phyloP scores from a whole-genome alignment of 208 protist genomes.

The Trypanosoma cruzi region DNA sequence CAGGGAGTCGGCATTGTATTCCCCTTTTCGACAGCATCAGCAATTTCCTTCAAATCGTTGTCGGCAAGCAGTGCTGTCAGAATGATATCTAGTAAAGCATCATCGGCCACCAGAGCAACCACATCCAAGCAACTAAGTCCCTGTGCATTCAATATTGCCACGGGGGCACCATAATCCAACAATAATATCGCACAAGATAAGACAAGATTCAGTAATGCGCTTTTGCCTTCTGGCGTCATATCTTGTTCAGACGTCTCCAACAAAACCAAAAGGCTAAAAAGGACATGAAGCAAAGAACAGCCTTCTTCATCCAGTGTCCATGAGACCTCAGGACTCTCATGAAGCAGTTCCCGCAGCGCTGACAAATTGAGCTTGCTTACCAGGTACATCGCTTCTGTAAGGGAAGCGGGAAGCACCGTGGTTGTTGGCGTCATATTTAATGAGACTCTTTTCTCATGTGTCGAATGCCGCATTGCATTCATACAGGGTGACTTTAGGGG shows the following conservation, averaged over 20 bases:
- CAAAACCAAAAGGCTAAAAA: constrained; percentile 35
- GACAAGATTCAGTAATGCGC: constrained; percentile 40
- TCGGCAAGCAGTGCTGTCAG: constrained; percentile 45
- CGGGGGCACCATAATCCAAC: constrained; percentile 47
- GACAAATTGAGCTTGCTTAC: constrained; percentile 60
- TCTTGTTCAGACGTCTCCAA: constrained; percentile 10
- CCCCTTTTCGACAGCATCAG: constrained; percentile 12
- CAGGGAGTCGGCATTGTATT: neutral
- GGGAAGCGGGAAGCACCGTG: constrained; percentile 33
- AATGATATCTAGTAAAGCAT: constrained; percentile 48
- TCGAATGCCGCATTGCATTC: neutral
- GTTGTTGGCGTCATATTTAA: neutral
- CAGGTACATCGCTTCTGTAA: constrained; percentile 61
- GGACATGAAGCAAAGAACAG: constrained; percentile 53
- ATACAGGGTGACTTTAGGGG: neutral
- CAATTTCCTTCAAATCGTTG: constrained; percentile 18
- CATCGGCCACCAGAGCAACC: constrained; percentile 31
- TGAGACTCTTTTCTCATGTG: neutral
- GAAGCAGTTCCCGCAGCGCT: constrained; percentile 46
- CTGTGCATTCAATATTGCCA: constrained; percentile 29
- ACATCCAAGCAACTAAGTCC: constrained; percentile 72
- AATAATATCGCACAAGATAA: constrained; percentile 46
- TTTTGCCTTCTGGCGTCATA: constrained; percentile 11
- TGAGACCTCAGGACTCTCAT: constrained; percentile 28
- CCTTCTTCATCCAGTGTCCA: constrained; percentile 60